Conservation (phyloP, 352 stramenopile genomes). For the Thraustochytrium striatum region DNA sequence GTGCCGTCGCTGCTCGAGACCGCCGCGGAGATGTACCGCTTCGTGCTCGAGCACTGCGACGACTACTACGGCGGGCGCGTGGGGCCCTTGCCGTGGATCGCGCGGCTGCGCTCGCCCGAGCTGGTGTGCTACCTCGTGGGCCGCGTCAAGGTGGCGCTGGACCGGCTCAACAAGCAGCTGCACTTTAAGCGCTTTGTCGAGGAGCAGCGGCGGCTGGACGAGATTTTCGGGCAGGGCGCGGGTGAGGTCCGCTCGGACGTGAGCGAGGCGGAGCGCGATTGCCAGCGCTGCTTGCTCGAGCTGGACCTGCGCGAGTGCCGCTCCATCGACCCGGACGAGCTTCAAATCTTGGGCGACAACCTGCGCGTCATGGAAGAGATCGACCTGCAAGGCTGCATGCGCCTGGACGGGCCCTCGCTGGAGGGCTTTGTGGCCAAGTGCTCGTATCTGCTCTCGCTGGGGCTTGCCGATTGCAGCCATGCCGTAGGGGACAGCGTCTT, state of each 20-base stretch:
- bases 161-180: background rate
- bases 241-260: background rate
- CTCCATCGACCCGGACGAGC: background rate
- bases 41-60: background rate
- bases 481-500: slow-evolving; percentile 50
- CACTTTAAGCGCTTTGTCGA: slow-evolving; percentile 37
- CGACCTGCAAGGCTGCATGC: background rate
- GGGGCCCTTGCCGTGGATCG: slow-evolving; percentile 24
- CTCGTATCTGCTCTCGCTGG: slow-evolving; percentile 4
- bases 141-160: slow-evolving; percentile 12
- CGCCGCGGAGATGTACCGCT: slow-evolving; percentile 39
- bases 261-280: slow-evolving; percentile 34
- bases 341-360: slow-evolving; percentile 22
- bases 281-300: slow-evolving; percentile 26
- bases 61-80: slow-evolving; percentile 40
- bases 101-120: background rate
- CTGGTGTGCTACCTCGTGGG: slow-evolving; percentile 38
- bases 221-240: background rate
- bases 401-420: background rate
- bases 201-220: background rate
- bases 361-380: slow-evolving; percentile 25
- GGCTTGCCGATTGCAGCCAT: slow-evolving; percentile 47
- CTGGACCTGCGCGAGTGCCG: background rate
- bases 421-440: background rate
- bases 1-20: background rate